These are phyloP conservation scores for Coix lacrymajobi DNA, from an alignment of 176 grass and related monocot genomes.

Conservation along the genomic window DNA sequence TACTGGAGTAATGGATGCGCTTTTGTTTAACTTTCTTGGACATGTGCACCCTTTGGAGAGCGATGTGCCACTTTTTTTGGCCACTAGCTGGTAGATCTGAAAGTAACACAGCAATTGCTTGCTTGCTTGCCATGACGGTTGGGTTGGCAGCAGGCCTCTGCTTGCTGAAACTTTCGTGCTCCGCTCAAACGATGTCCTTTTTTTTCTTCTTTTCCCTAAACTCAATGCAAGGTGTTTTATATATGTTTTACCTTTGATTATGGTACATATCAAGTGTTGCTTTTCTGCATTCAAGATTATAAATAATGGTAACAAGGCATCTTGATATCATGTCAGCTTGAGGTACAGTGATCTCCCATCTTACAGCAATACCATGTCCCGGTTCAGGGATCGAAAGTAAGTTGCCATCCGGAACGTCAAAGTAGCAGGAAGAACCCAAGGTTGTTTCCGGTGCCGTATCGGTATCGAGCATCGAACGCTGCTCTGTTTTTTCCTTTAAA, in stretches of 20 bases:
- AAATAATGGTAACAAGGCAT: neutral
- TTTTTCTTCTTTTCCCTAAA: neutral
- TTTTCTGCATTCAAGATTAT: neutral
- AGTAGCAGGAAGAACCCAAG: neutral
- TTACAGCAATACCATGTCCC: neutral
- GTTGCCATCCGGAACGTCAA: neutral
- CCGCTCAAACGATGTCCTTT: neutral
- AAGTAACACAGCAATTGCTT: constrained; percentile 28
- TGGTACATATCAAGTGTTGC: neutral
- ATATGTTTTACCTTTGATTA: neutral
- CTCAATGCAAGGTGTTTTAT: neutral
- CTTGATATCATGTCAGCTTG: neutral
- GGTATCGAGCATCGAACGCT: neutral
- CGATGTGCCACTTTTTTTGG: constrained; percentile 29
- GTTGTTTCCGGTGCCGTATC: neutral
- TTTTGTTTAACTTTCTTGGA: constrained; percentile 34
- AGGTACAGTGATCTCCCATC: constrained; percentile 11
- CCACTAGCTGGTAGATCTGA: constrained; percentile 27
- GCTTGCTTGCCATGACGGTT: constrained; percentile 4
- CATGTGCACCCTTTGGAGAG: constrained; percentile 29
- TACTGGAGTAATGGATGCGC: neutral
- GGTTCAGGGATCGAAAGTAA: neutral
- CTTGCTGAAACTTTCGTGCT: neutral
- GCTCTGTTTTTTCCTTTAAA: neutral
- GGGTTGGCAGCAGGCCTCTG: neutral